phyloP scores from a whole-genome alignment of 805 yeast genomes.

The Clavispora fructus region DNA sequence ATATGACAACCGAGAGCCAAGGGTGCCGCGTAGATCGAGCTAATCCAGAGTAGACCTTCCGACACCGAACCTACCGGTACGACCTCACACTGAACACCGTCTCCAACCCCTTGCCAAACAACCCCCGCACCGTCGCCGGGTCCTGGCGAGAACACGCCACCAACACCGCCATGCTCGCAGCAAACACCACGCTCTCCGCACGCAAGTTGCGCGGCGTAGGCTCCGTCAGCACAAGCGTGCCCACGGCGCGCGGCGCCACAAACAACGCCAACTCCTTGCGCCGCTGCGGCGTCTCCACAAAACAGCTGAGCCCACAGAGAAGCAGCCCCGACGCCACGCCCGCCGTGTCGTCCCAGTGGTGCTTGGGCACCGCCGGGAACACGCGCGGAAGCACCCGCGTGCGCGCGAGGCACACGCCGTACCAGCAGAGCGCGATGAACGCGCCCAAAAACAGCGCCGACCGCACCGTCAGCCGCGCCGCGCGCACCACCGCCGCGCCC shows the following conservation, averaged over 20 bases:
- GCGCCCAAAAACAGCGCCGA: conserved; percentile 41
- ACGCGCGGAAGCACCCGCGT: conserved; percentile 34
- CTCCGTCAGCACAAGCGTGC: conserved; percentile 26
- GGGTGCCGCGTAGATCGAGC: too few species aligned
- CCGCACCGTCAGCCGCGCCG: conserved; percentile 31
- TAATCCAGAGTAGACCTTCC: too few species aligned
- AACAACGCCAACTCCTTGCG: conserved; percentile 45
- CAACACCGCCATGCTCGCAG: conserved; percentile 30
- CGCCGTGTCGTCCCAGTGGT: conserved; percentile 33
- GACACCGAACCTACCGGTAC: too few species aligned
- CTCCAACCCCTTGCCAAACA: conserved; percentile 30
- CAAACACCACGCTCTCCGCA: conserved; percentile 27
- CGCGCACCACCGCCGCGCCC: conserved; percentile 18
- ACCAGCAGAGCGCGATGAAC: conserved; percentile 42
- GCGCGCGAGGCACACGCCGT: conserved; percentile 41
- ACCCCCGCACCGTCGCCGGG: conserved; percentile 29
- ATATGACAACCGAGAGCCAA: too few species aligned
- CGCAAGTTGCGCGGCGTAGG: conserved; percentile 20
- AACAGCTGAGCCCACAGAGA: conserved; percentile 38
- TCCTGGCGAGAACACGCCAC: conserved; percentile 28
- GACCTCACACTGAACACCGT: conserved; percentile 10
- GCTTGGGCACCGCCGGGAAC: conserved; percentile 30
- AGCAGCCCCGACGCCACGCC: conserved; percentile 39
- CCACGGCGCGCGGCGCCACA: conserved; percentile 38
- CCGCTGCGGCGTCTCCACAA: conserved; percentile 35